Evolutionary conservation across 2,329 filamentous ascomycete species (phyloP), one percentile per base, ranked within the genome.

Genomic region (Cladosporium sp.): DNA sequence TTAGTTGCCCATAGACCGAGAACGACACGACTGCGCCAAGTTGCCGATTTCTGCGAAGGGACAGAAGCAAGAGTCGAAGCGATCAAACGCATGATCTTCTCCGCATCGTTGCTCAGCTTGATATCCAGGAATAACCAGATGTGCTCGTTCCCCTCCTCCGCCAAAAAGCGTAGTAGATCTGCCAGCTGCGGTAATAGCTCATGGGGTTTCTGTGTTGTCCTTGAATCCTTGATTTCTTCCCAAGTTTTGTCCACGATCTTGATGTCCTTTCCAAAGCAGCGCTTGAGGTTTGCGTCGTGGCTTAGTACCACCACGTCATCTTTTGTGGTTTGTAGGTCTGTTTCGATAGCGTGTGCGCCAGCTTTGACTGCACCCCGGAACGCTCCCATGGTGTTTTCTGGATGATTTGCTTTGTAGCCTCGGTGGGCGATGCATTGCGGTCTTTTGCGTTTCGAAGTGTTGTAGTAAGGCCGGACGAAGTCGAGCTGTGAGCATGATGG

Each of bases 101-200:
- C 84, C 0, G 90, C 80, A 68, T 91, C 81, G 73, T 93, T 90
- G 72, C 92, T 88, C 29, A 87, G 83, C 88, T 97, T 98, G 76
- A 98, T 91, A 76, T 98, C 94, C 3, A 98, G 81, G 67, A 97
- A 78, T 6, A 95, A 72, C 93, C 93, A 97, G 11, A 93, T 82
- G 52, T 89, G 77, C 72, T 91, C 86, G 46, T 85, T 76, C 0
- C 83, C 89, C 0, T 88, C 88, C 69, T 85, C 80, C 0, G 85
- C 82, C 62, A 98, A 77, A 73, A 89, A 94, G 66, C 86, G 83
- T 10, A 97, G 81, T 62, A 97, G 79, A 72, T 97, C 93, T 26
- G 78, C 72, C 14, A 98, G 81, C 33, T 90, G 83, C 5, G 93
- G 88, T 87, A 98, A 89, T 1, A 83, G 82, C 75, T 91, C 85